phyloP scores from a whole-genome alignment of 176 grass and related monocot genomes.

The Melocanna baccifera region DNA sequence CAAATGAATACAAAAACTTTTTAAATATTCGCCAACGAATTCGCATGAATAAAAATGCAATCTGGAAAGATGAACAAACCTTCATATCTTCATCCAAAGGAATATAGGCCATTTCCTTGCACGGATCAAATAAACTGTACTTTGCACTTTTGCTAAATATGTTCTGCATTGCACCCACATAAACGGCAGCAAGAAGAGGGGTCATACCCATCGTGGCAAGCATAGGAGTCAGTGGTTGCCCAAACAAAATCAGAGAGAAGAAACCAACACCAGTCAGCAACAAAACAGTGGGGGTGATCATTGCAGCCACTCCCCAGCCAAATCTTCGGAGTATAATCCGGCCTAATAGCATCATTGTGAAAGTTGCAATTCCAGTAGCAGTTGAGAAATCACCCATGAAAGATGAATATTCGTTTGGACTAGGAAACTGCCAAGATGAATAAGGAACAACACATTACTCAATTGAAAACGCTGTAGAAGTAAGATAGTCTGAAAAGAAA shows the following conservation, averaged over 20 bases:
- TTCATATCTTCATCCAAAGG: conserved; percentile 93
- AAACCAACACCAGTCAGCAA: conserved; percentile 76
- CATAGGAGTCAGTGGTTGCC: conserved; percentile 63
- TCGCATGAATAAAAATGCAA: conserved; percentile 6
- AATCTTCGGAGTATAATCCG: conserved; percentile 64
- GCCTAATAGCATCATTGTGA: conserved; percentile 86
- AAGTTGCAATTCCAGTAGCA: conserved; percentile 77
- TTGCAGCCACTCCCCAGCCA: conserved; percentile 80
- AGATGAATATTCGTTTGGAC: conserved; percentile 81
- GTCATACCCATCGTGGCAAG: conserved; percentile 65
- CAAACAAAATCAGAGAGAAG: conserved; percentile 79
- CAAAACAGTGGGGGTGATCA: conserved; percentile 81
- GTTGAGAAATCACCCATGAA: conserved; percentile 96
- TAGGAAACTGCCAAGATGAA: conserved; percentile 66
- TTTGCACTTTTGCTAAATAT: conserved; percentile 97
- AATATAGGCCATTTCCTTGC: conserved; percentile 97
- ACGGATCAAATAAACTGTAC: conserved; percentile 93
- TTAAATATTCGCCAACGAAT: neutral
- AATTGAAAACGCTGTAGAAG: neutral
- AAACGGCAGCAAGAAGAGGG: conserved; percentile 81
- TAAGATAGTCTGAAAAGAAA: neutral
- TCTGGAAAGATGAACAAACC: conserved; percentile 36
- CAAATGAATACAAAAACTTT: neutral
- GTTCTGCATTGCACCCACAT: conserved; percentile 81
- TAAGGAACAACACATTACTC: conserved; percentile 6